These are phyloP conservation scores for Vitis hybrid DNA, from an alignment of 177 flowering plant genomes.

Conservation along the genomic window DNA sequence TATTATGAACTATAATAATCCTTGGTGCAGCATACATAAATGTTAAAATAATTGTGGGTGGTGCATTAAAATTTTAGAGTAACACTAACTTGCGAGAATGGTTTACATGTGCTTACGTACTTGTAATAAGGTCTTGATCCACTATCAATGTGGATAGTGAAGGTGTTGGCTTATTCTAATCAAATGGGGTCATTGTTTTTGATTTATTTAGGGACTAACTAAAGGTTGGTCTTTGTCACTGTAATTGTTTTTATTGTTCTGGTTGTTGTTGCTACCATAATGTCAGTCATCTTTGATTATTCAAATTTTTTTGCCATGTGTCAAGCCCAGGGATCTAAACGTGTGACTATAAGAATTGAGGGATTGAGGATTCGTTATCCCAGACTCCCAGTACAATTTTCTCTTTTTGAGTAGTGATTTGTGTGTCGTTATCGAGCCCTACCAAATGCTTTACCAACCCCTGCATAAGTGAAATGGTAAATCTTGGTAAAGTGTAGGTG, in stretches of 20 bases:
- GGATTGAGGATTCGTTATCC: no score
- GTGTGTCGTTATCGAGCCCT: no score
- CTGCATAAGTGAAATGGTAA: no score
- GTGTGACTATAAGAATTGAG: no score
- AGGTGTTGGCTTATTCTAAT: conserved; percentile 25
- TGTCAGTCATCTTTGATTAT: neutral
- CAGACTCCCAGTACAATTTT: no score
- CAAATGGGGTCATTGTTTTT: conserved; percentile 2
- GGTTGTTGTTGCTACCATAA: neutral
- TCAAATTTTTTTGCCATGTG: neutral
- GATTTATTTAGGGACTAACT: neutral
- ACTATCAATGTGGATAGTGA: conserved; percentile 37
- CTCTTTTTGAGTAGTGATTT: no score
- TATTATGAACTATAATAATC: conserved; percentile 3
- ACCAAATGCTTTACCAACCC: no score
- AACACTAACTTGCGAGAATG: conserved; percentile 15
- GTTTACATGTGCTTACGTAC: conserved; percentile 30
- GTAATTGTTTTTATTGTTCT: neutral
- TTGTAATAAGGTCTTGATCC: conserved; percentile 25
- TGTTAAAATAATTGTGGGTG: conserved; percentile 11
- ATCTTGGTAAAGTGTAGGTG: no score
- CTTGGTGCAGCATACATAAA: neutral
- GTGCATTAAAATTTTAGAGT: conserved; percentile 14
- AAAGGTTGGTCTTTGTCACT: neutral
- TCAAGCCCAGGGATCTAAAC: no score